Percentiles rank a stretch among this genome's conserved stretches.
Conservation (phyloP, 352 stramenopile genomes). For the Thalassiosira mediterranea region DNA sequence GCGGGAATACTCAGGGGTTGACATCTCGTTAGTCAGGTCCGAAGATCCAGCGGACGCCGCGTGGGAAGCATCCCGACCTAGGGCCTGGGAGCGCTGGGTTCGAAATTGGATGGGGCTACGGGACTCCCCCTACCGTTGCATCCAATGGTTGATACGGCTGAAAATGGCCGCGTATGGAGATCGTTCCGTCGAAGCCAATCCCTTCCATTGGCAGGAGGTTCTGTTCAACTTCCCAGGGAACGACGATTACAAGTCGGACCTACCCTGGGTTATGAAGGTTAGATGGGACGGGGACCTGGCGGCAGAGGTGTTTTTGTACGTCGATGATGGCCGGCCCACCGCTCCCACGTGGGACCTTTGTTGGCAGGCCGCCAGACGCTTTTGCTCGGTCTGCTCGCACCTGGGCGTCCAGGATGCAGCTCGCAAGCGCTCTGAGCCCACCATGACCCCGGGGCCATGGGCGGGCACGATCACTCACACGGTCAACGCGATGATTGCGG, state of each 20-base stretch:
- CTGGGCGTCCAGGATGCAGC: conserved; percentile 12
- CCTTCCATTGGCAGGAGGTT: conserved; percentile 25
- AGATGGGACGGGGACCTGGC: conserved; percentile 15
- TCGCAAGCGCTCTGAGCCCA: neutral
- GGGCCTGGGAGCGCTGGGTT: conserved; percentile 26
- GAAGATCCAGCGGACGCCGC: neutral
- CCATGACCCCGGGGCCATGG: conserved; percentile 3
- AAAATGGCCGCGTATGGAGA: conserved; percentile 13
- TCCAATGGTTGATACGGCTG: conserved; percentile 1
- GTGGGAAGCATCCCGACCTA: conserved; percentile 14
- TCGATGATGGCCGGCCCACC: conserved; percentile 10
- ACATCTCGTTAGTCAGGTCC: conserved; percentile 14
- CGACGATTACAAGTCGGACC: neutral
- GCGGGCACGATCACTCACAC: conserved; percentile 3
- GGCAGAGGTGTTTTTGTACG: conserved; percentile 20
- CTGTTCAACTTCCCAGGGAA: conserved; percentile 25
- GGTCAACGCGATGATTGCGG: neutral
- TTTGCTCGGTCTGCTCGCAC: neutral
- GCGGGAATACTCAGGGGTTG: conserved; percentile 20
- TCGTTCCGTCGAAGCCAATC: neutral
- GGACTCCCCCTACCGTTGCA: conserved; percentile 27
- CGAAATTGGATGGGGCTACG: conserved; percentile 42
- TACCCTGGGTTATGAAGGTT: conserved; percentile 28
- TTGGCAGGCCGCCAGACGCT: neutral
- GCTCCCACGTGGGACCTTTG: neutral